Evolutionary conservation across 1,139 yeast genomes (phyloP), one percentile per base, ranked within the genome.

Genomic region (Cylindricascospora bacillispora): DNA sequence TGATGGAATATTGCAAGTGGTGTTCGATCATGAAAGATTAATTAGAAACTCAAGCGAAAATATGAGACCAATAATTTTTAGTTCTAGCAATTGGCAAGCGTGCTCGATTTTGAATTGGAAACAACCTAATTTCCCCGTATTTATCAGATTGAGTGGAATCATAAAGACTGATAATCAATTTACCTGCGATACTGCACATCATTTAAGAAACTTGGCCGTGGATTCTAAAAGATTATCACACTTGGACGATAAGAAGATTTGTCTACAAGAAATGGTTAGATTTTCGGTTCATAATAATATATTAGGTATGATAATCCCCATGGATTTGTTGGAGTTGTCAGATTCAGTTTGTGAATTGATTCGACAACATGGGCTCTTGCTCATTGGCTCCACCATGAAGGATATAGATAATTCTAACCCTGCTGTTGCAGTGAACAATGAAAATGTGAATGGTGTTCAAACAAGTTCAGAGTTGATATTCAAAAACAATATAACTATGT

Each of bases 51-150:
- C 26, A 3, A 16, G 49, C 10, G 40, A 42, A 28, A 41, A 44
- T 13, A 31, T 40, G 18, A 62, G 93, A 35, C 74, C 89, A 0
- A 60, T 89, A 21, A 74, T 86, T 5, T 80, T 89, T 54, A 71
- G 93, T 12, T 82, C 95, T 1, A 72, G 83, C 29, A 85, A 85
- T 54, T 80, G 95, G 19, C 70, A 76, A 29, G 82, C 85, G 13
- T 89, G 98, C 56, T 83, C 94, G 13, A 80, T 83, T 29, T 62
- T 89, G 43, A 89, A 89, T 55, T 89, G 98, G 98, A 89, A 89
- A 56, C 98, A 89, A 57, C 98, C 98, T 4, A 89, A 86, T 54
- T 89, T 80, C 57, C 95, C 98, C 0, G 97, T 89, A 1, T 77
- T 89, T 43, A 79, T 81, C 56, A 71, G 76, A 31, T 72, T 86